Base-by-base conservation (phyloP, 2,329 filamentous ascomycete species). In the Pseudogymnoascus sp. region DNA sequence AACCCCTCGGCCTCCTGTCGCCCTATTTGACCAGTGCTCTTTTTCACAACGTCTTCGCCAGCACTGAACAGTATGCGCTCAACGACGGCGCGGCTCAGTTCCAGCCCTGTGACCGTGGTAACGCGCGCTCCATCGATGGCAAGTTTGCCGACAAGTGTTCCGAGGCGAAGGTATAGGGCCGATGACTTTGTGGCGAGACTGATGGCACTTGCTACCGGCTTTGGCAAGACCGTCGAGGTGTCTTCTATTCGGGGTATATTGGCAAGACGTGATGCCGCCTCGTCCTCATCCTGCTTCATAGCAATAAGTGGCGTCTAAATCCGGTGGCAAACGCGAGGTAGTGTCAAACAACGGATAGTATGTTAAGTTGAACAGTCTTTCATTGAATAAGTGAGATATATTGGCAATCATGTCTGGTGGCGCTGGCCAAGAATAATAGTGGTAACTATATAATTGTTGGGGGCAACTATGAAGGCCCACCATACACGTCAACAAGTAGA, bases 161-260 rank as follows among this genome's bases (percentile, higher is more conserved):
- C 73, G 7, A 77, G 68, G n/a, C 72, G 71, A 7, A 77, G 70
- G 53, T 75, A 75, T 11, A 88, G 76, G 29, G 82, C 81, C 15
- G 84, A 83, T 2, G 84, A 86, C 62, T 83, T 79, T 2, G 85
- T 84, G 10, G 84, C 82, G 50, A 88, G 75, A 67, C 84, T 87
- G 62, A 88, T 79, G 29, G 80, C 80, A 61, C 80, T 82, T 35
- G 86, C 86, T 56, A 88, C 72, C 0, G 83, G 77, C 1, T 74
- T 69, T 0, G 86, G 86, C 0, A 88, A 78, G 17, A 88, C 77
- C 10, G 83, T 86, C 60, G 75, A 71, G 26, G 75, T 56, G 19
- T 64, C 46, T 35, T 46, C 37, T 7, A 42, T 35, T 35, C 59
- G n/a, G 7, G 42, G 56, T 26, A 38, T 13, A 64, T 15, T 21